These are phyloP conservation scores for Apiospora hydei DNA, from an alignment of 2,329 filamentous ascomycete genomes.

Conservation along the genomic window DNA sequence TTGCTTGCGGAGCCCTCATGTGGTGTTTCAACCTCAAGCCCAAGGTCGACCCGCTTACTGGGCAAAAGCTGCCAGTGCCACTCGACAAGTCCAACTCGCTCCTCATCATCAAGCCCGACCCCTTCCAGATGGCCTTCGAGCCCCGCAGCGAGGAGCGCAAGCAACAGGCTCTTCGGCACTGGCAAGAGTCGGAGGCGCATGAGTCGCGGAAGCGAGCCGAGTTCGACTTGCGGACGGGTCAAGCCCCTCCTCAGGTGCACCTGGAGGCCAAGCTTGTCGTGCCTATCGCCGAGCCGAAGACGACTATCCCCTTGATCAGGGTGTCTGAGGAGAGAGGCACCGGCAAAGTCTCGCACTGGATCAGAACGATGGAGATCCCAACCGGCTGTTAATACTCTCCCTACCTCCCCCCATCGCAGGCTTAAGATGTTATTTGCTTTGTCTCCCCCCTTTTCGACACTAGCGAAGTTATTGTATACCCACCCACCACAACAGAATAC, in stretches of 20 bases:
- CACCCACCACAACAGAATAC: not conserved
- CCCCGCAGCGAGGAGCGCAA: slow-evolving; percentile 52
- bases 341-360: slow-evolving; percentile 22
- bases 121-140: slow-evolving; percentile 62
- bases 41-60: slow-evolving; percentile 53
- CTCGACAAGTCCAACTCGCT: slow-evolving; percentile 60
- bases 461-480: slow-evolving; percentile 10
- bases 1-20: slow-evolving; percentile 57
- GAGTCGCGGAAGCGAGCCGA: slow-evolving; percentile 38
- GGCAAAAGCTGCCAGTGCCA: slow-evolving; percentile 50
- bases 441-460: not conserved
- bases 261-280: not conserved
- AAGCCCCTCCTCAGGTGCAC: not conserved
- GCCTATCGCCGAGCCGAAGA: not conserved
- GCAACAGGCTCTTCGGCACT: slow-evolving; percentile 46
- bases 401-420: not conserved
- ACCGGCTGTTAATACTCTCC: not conserved
- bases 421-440: not conserved
- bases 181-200: slow-evolving; percentile 43
- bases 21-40: slow-evolving; percentile 51
- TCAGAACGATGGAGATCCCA: slow-evolving; percentile 25
- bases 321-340: slow-evolving; percentile 8
- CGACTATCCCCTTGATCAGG: slow-evolving; percentile 3
- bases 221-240: slow-evolving; percentile 34
- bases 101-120: slow-evolving; percentile 64